Conservation (phyloP, 306 rosid genomes). For the Cyamopsis tetragonoloba region DNA sequence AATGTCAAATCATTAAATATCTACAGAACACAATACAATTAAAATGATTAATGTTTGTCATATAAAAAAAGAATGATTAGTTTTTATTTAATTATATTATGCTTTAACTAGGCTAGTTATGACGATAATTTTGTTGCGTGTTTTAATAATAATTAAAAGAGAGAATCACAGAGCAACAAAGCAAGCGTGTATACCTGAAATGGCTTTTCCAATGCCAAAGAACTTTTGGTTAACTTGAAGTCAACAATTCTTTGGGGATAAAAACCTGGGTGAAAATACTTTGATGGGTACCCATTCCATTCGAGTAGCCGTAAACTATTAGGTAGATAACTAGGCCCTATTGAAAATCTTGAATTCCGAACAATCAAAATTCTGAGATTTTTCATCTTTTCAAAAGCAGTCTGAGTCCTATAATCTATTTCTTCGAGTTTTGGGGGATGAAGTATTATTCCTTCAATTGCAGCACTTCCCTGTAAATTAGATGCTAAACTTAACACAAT, state of each 20-base stretch:
- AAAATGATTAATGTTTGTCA: too few relatives aligned
- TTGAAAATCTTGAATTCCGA: background rate
- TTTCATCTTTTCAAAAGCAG: constrained; percentile 2
- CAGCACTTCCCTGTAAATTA: background rate
- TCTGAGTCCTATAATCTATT: background rate
- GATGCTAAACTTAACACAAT: too few relatives aligned
- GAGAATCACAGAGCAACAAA: background rate
- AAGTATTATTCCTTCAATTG: constrained; percentile 21
- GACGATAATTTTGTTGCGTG: background rate
- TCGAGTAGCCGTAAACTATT: constrained; percentile 17
- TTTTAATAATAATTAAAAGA: background rate
- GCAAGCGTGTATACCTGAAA: background rate
- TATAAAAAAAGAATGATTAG: too few relatives aligned
- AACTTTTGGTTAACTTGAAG: background rate
- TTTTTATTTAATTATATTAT: background rate
- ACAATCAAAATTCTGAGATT: constrained; percentile 17
- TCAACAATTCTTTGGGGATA: background rate
- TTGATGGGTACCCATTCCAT: background rate
- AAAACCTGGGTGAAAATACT: background rate
- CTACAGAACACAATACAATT: background rate
- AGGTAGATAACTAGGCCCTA: background rate
- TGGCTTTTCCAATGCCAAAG: background rate
- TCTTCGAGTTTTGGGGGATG: background rate
- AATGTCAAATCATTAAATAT: background rate
- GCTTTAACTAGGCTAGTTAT: background rate